Evolutionary conservation across 2,329 filamentous ascomycete species (phyloP).

Genomic region (Decorospora gaudefroyi): DNA sequence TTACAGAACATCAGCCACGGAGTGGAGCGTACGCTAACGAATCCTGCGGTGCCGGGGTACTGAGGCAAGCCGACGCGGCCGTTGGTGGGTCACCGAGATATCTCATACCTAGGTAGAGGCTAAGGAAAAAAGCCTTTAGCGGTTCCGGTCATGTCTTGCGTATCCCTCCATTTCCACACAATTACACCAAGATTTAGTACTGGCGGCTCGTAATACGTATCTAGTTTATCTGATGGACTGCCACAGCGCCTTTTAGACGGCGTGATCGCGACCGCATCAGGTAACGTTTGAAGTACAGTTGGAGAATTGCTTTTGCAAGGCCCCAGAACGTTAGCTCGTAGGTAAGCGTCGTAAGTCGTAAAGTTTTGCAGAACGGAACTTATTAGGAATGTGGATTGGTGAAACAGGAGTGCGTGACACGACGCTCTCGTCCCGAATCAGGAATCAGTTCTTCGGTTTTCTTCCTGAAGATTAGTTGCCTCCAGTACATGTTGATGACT

Average conservation of each 20-base stretch:
- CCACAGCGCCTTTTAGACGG: slow-evolving; percentile 24
- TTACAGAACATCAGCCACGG: slow-evolving; percentile 24
- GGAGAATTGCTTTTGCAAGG: slow-evolving; percentile 17
- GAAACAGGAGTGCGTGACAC: slow-evolving; percentile 24
- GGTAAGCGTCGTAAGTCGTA: slow-evolving; percentile 15
- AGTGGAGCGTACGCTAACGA: slow-evolving; percentile 27
- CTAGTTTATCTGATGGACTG: slow-evolving; percentile 16
- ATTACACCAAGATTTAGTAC: slow-evolving; percentile 15
- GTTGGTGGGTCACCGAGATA: slow-evolving; percentile 33
- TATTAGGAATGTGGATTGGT: slow-evolving; percentile 12
- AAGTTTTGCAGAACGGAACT: slow-evolving; percentile 27
- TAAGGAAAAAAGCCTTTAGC: slow-evolving; percentile 24
- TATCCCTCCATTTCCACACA: slow-evolving; percentile 19
- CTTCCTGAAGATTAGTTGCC: neutral
- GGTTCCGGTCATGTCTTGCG: slow-evolving; percentile 22
- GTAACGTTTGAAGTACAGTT: slow-evolving; percentile 20
- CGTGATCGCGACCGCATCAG: slow-evolving; percentile 29
- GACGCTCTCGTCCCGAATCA: slow-evolving; percentile 9
- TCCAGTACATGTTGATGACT: slow-evolving; percentile 5
- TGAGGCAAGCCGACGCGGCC: slow-evolving; percentile 38
- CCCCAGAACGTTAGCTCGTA: slow-evolving; percentile 15
- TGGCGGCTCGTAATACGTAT: slow-evolving; percentile 17
- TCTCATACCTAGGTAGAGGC: slow-evolving; percentile 21
- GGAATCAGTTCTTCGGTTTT: slow-evolving; percentile 5
- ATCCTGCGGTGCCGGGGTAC: slow-evolving; percentile 24